Evolutionary conservation across 495 filamentous ascomycete genomes (phyloP), one percentile per base, ranked within the genome.

Genomic region (Geoglossum glabrum): DNA sequence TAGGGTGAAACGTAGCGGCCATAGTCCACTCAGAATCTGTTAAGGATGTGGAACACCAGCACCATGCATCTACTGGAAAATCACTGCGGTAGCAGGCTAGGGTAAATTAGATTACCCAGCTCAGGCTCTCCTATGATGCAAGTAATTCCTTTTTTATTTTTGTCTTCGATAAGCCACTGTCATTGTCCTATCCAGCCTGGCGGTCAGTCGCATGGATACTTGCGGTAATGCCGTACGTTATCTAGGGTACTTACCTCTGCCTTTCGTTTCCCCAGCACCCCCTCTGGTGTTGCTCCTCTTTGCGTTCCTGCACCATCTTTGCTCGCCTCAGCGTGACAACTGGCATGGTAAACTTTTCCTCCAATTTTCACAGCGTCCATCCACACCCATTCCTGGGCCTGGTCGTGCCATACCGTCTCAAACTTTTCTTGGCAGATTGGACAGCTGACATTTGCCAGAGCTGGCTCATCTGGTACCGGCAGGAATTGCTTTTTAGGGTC

Each of bases 381-480:
- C 87, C 93, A 98, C 31, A 98, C 94, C 75, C 88, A 96, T 60
- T 97, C 88, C 67, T 96, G 87, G 21, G 81, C 85, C 60, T 92
- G 86, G 61, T 95, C 87, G 19, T 87, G 82, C 86, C 87, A 97
- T 36, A 74, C 74, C 60, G 80, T 89, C 68, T 92, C 83, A 58
- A 97, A 95, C 61, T 84, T 83, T 70, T 98, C 92, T 67, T 95
- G 89, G 67, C 92, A 97, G 62, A 98, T 92, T 33, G 87, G 86
- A 63, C 92, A 98, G 3, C 84, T 76, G 27, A 74, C 79, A 61
- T 82, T 85, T 19, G 81, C 78, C 33, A 84, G 70, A 3, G 75
- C 73, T 25, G 83, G 78, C 63, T 90, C 85, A 55, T 85, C 83
- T 1, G 90, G 92, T 8, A 89, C 90, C 9, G 80, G 79, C 27